Base-by-base conservation (phyloP, 495 filamentous ascomycete species). In the Evernia prunastri region DNA sequence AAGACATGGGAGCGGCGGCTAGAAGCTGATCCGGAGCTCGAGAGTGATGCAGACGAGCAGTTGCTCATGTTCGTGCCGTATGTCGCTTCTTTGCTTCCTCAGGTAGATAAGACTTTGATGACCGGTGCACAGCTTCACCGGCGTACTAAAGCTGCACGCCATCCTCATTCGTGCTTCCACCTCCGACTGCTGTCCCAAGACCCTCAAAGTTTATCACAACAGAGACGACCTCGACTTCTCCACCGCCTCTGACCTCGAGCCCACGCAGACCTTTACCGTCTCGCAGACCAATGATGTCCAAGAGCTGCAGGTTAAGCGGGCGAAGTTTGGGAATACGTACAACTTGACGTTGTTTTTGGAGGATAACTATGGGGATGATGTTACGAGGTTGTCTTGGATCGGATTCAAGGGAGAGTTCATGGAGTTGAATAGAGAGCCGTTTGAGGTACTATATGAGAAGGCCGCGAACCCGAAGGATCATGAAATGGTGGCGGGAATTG, bases 341-440 rank as follows among this genome's bases (percentile, higher is more conserved):
- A 84, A 80, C 4, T 72, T 98, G 51, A 86, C 84, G 1, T 77
- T 98, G 37, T 98, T 96, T 76, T 86, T 97, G 66, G 87, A 87
- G 67, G 78, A 83, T 39, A 83, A 84, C 47, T 80, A 81, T 79
- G 81, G 79, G 42, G 80, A 82, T 58, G 89, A 95, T 61, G 83
- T 88, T 59, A 93, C 90, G 27, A 80, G 86, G 42, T 74, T 97
- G 3, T 85, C 79, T 54, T 98, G 96, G 74, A 66, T 98, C 61
- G 94, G 90, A 0, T 96, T 98, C 78, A 91, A 89, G 74, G 94
- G 94, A 37, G 89, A 96, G 70, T 96, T 90, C 77, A 90, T 91
- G 84, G 84, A 86, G 70, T 73, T 96, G 69, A 91, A 87, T 25
- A 82, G 88, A 53, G 92, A 95, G 71, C 91, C 94, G 18, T 77